A percentile compares a stretch with the other conserved stretches of the same genome.
These are phyloP conservation scores for Fennellomyces sp. DNA, from an alignment of 371 early-diverging fungal species.

Conservation along the genomic window DNA sequence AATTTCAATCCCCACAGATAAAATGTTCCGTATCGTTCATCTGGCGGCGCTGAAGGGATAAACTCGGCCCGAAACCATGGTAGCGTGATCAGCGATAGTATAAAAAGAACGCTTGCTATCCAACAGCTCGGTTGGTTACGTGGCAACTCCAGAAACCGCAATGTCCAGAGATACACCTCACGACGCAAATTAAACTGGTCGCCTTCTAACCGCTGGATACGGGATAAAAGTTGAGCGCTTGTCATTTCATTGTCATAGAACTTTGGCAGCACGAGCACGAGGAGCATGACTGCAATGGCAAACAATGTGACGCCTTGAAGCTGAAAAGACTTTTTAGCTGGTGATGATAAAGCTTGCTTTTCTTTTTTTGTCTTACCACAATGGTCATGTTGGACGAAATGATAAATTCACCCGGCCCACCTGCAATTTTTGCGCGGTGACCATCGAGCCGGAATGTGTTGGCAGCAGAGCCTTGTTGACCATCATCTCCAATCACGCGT, in stretches of 20 bases:
- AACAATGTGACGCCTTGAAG: constrained; percentile 28
- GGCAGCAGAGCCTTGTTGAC: constrained; percentile 39
- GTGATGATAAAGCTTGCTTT: not conserved
- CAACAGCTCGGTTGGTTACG: constrained; percentile 37
- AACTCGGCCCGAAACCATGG: constrained; percentile 60
- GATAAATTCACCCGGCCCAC: constrained; percentile 76
- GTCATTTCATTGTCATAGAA: constrained; percentile 17
- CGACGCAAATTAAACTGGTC: constrained; percentile 19
- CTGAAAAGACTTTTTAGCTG: constrained; percentile 5
- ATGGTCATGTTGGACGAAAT: constrained; percentile 62
- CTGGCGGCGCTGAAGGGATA: constrained; percentile 44
- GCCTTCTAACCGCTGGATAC: constrained; percentile 18
- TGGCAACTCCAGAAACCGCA: constrained; percentile 28
- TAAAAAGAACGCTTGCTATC: constrained; percentile 44
- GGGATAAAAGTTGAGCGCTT: not conserved
- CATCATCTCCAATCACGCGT: constrained; percentile 54
- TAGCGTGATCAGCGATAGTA: constrained; percentile 48
- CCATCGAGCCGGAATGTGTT: constrained; percentile 69
- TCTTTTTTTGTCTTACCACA: constrained; percentile 37
- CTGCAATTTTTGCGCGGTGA: constrained; percentile 57
- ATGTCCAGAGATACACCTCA: not conserved
- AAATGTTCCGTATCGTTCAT: constrained; percentile 54
- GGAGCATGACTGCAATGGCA: constrained; percentile 21
- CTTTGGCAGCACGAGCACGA: constrained; percentile 34
- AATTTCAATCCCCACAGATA: constrained; percentile 62